Base-by-base conservation (phyloP, 345 rosid species). In the Ailanthus altissimus region DNA sequence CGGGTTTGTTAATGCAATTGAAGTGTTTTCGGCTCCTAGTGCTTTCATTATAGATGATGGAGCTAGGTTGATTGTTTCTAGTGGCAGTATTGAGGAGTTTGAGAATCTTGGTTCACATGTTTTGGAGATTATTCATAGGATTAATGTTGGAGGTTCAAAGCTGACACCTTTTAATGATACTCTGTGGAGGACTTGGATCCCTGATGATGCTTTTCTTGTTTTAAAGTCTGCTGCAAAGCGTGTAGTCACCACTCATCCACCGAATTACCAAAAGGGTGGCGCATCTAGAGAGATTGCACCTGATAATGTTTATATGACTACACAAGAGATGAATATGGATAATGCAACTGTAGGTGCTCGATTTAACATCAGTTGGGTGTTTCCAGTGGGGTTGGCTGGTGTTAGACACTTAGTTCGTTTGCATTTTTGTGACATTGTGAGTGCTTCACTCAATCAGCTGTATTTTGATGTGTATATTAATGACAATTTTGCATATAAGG, bases 401-500 rank as follows among this genome's bases (percentile, higher is more conserved):
- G 91, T 67, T 80, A 84, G 74, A 25, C 88, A 92, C 85, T 68
- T 96, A 81, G 85, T 93, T 79, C 90, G 99, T 56, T 84, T 96
- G 87, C 99, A 96, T 89, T 96, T 96, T 83, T 92, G 97, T 77
- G 99, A 95, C 78, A 84, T 95, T 32, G 90, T 93, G 78, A 95
- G 99, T 64, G 0, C 81, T 11, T 84, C 93, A 1, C 94, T 93
- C 71, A 90, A 90, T 67, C 92, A 89, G 89, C 84, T 93, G 32
- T 95, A 92, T 67, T 93, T 95, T 74, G 80, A 89, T 79, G 96
- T 95, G 67, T 95, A 83, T 80, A 84, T 95, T 53, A 90, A 95
- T 49, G 90, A 83, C 13, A 75, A 70, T 83, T 81, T 85, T 18
- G 99, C 94, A 6, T 84, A 77, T 76, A 87, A 58, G 79, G 92